These are phyloP conservation scores for Erythrobasidium yunnanense DNA, from an alignment of 768 basidiomycete genomes.

Conservation along the genomic window DNA sequence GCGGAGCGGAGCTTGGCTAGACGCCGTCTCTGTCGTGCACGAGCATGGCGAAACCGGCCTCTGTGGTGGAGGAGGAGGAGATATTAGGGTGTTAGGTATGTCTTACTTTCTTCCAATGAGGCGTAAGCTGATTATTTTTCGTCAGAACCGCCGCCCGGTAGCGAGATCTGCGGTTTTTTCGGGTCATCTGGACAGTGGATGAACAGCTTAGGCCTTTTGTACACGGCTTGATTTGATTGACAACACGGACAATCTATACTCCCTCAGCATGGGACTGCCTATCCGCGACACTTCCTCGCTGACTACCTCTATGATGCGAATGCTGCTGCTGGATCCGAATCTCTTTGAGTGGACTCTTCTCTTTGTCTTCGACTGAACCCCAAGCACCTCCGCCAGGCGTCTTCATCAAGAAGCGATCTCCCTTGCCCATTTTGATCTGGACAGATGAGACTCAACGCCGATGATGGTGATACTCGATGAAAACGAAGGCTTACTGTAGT, in stretches of 20 bases:
- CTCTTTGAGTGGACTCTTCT: constrained; percentile 23
- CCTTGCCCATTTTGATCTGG: constrained; percentile 62
- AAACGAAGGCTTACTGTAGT: constrained; percentile 49
- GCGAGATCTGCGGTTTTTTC: constrained; percentile 7
- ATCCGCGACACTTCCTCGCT: constrained; percentile 19
- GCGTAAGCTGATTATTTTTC: neutral
- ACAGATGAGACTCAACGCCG: neutral
- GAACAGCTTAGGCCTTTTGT: constrained; percentile 8
- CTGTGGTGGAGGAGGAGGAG: constrained; percentile 18
- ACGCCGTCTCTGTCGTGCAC: constrained; percentile 10
- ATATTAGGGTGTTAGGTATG: constrained; percentile 14
- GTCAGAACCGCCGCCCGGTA: constrained; percentile 9
- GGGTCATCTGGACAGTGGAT: constrained; percentile 8
- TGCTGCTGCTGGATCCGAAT: constrained; percentile 6
- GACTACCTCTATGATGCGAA: constrained; percentile 8
- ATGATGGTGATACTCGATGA: neutral
- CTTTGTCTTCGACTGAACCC: constrained; percentile 43
- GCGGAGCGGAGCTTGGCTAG: constrained; percentile 24
- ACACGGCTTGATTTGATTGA: neutral
- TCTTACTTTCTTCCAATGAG: neutral
- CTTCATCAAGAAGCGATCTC: constrained; percentile 66
- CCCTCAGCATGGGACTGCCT: constrained; percentile 10
- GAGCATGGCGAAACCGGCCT: constrained; percentile 19
- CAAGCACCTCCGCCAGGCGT: constrained; percentile 87
- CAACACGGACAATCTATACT: no score